phyloP scores from a whole-genome alignment of 1,284 basidiomycete species.

The Bjerkandera adusta region DNA sequence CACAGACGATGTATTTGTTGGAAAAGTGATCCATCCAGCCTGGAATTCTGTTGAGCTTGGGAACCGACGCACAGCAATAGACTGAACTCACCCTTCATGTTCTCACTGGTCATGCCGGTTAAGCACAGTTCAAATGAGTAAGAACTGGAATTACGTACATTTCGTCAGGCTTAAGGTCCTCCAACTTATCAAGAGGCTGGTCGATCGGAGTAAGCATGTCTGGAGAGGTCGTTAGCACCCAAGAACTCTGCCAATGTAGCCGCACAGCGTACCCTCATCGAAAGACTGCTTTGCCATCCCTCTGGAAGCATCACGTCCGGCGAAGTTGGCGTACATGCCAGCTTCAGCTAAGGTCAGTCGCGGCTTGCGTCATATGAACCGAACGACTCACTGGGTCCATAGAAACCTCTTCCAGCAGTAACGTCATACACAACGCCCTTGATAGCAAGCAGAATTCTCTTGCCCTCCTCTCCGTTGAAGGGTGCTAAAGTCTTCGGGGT shows the following conservation, averaged over 20 bases:
- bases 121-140: constrained; percentile 12
- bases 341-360: constrained; percentile 43
- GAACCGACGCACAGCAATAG: no score
- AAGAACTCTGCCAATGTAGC: no score
- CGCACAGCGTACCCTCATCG: constrained; percentile 64
- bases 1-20: constrained; percentile 85
- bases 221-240: constrained; percentile 28
- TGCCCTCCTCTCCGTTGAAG: constrained; percentile 67
- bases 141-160: constrained; percentile 58
- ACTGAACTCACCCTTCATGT: constrained; percentile 69
- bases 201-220: constrained; percentile 90
- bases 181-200: constrained; percentile 81
- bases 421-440: constrained; percentile 91
- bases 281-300: constrained; percentile 99
- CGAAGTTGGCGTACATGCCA: constrained; percentile 97
- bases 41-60: constrained; percentile 24
- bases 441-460: constrained; percentile 84
- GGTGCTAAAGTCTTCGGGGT: constrained; percentile 71
- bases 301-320: constrained; percentile 88
- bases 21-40: constrained; percentile 91
- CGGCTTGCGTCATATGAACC: neutral
- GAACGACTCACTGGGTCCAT: constrained; percentile 74
- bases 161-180: constrained; percentile 77
- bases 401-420: constrained; percentile 84
- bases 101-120: constrained; percentile 54